These are phyloP conservation scores for Thermothelomyces thermophilus DNA, from an alignment of 2,329 filamentous ascomycete genomes.

Conservation along the genomic window DNA sequence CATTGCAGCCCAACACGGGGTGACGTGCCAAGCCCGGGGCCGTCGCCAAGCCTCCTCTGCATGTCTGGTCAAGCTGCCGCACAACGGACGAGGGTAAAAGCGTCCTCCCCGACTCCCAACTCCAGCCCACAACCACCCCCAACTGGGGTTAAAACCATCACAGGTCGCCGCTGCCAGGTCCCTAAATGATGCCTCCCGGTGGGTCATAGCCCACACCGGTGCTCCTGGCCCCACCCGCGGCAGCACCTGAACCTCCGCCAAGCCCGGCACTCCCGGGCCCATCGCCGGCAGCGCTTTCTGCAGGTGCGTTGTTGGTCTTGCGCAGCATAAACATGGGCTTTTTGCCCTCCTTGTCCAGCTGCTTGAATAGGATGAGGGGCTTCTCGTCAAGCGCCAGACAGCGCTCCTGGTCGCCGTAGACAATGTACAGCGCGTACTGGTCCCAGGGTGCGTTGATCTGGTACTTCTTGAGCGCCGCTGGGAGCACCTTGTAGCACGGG, in stretches of 20 bases:
- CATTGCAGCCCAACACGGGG: too few relatives aligned
- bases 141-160: neutral
- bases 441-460: constrained; percentile 98
- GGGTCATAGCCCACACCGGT: constrained; percentile 47
- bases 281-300: constrained; percentile 28
- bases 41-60: neutral
- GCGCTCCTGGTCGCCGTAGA: constrained; percentile 96
- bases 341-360: constrained; percentile 90
- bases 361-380: constrained; percentile 92
- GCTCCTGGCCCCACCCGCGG: constrained; percentile 31
- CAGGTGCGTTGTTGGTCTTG: constrained; percentile 50
- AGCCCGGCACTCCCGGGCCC: constrained; percentile 50
- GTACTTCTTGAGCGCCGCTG: constrained; percentile 93
- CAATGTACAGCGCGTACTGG: constrained; percentile 95
- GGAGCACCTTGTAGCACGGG: constrained; percentile 93
- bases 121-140: neutral
- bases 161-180: too few relatives aligned
- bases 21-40: too few relatives aligned
- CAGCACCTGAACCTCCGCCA: constrained; percentile 19
- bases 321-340: constrained; percentile 99
- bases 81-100: too few relatives aligned
- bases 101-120: neutral
- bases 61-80: neutral
- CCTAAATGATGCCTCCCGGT: constrained; percentile 53
- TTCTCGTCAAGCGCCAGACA: constrained; percentile 89